phyloP scores from a whole-genome alignment of 2,329 filamentous ascomycete species.

The Setomelanomma holmii region DNA sequence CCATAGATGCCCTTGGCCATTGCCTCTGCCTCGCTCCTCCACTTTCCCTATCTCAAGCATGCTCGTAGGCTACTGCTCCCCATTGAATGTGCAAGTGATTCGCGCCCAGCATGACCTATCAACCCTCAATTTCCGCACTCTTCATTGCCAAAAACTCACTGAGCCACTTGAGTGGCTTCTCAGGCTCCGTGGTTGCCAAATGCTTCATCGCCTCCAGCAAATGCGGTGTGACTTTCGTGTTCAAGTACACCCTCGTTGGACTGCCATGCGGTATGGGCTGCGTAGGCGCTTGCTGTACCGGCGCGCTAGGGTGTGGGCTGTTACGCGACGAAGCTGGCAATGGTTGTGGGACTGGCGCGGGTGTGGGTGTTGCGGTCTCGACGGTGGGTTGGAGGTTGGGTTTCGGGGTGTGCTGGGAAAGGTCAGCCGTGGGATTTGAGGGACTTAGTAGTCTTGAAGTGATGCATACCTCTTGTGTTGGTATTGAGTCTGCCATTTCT shows the following conservation, averaged over 20 bases:
- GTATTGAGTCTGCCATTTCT: constrained; percentile 37
- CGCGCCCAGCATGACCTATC: no score
- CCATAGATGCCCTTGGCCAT: neutral
- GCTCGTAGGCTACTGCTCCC: no score
- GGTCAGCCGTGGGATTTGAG: neutral
- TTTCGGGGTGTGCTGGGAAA: neutral
- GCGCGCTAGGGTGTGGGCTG: constrained; percentile 41
- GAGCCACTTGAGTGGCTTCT: constrained; percentile 59
- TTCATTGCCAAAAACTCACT: constrained; percentile 56
- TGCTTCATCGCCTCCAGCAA: constrained; percentile 61
- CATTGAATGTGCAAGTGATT: no score
- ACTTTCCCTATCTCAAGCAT: neutral
- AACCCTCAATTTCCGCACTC: constrained; percentile 57
- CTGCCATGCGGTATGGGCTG: constrained; percentile 55
- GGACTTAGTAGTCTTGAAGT: neutral
- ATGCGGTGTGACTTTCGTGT: constrained; percentile 58
- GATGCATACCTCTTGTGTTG: constrained; percentile 13
- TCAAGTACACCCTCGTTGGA: constrained; percentile 58
- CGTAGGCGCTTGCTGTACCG: constrained; percentile 33
- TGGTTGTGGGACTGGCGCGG: constrained; percentile 18
- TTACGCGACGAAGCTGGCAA: constrained; percentile 40
- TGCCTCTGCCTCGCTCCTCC: neutral
- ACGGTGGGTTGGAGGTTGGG: constrained; percentile 10
- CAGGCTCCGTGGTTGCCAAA: constrained; percentile 57
- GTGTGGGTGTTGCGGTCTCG: constrained; percentile 17